phyloP scores from a whole-genome alignment of 306 rosid genomes.

The Datisca glomerata region DNA sequence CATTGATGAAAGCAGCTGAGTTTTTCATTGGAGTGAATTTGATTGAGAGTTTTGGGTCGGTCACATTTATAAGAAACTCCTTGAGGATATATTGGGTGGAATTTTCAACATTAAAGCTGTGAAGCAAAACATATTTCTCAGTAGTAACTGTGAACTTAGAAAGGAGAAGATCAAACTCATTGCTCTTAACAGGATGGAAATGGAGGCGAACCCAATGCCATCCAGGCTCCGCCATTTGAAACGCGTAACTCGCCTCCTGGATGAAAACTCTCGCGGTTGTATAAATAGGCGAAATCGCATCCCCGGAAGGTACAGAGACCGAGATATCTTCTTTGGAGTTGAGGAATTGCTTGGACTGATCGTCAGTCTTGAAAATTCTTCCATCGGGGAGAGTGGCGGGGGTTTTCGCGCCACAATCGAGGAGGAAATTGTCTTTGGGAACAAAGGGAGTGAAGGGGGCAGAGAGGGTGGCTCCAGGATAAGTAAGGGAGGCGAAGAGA shows the following conservation, averaged over 20 bases:
- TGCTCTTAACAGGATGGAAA: conserved; percentile 33
- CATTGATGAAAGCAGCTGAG: conserved; percentile 27
- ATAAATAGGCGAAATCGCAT: conserved; percentile 34
- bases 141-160: conserved; percentile 46
- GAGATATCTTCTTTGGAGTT: conserved; percentile 43
- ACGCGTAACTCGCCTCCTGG: conserved; percentile 41
- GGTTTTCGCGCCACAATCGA: conserved; percentile 57
- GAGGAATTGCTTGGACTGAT: conserved; percentile 32
- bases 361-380: conserved; percentile 58
- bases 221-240: conserved; percentile 38
- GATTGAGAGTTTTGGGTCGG: conserved; percentile 28
- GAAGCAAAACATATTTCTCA: conserved; percentile 36
- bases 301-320: conserved; percentile 12
- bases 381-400: conserved; percentile 46
- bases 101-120: conserved; percentile 38
- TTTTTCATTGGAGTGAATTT: conserved; percentile 30
- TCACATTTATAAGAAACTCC: conserved; percentile 31
- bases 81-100: conserved; percentile 27
- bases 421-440: not conserved
- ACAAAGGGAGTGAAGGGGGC: conserved; percentile 30
- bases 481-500: conserved; percentile 15
- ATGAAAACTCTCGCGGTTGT: conserved; percentile 48
- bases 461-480: conserved; percentile 5
- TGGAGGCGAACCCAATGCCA: conserved; percentile 59
- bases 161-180: conserved; percentile 28